Conservation (phyloP, 1,284 basidiomycete species). For the Fomitopsis palustris region DNA sequence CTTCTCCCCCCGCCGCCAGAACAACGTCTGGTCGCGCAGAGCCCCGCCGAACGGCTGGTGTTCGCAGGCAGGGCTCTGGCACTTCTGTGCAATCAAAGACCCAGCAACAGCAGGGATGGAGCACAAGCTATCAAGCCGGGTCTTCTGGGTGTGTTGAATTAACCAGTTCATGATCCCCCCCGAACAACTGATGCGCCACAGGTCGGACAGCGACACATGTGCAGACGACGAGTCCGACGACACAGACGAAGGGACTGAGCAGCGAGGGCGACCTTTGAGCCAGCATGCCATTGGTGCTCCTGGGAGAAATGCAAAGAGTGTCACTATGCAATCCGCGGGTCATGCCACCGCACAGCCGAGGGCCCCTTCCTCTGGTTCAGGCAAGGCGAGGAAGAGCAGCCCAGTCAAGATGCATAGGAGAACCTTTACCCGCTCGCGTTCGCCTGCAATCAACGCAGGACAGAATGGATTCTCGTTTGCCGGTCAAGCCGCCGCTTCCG, state of each 20-base stretch:
- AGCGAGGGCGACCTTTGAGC: slow-evolving; percentile 37
- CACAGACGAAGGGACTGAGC: slow-evolving; percentile 37
- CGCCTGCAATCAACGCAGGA: slow-evolving; percentile 40
- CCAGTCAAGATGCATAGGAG: slow-evolving; percentile 19
- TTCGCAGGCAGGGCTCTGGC: slow-evolving; percentile 13
- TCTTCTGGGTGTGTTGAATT: slow-evolving; percentile 58
- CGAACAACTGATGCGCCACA: slow-evolving; percentile 18
- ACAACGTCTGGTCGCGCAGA: slow-evolving; percentile 26
- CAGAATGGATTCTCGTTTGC: slow-evolving; percentile 24
- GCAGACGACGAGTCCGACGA: slow-evolving; percentile 43
- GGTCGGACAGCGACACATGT: slow-evolving; percentile 45
- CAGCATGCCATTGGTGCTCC: slow-evolving; percentile 21
- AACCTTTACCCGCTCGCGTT: slow-evolving; percentile 58
- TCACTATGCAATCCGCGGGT: background rate
- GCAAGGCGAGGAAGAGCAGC: slow-evolving; percentile 23
- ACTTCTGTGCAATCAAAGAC: slow-evolving; percentile 16
- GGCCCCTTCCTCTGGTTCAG: slow-evolving; percentile 16
- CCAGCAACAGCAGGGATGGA: slow-evolving; percentile 55
- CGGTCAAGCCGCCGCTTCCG: slow-evolving; percentile 21
- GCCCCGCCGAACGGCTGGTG: slow-evolving; percentile 14
- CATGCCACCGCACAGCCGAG: slow-evolving; percentile 14
- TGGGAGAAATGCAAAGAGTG: slow-evolving; percentile 1
- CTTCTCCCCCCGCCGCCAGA: slow-evolving; percentile 53
- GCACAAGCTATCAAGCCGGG: slow-evolving; percentile 81
- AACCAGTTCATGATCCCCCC: background rate